Conservation (phyloP, 2,329 filamentous ascomycete species). For the Phaeoacremonium minimum region DNA sequence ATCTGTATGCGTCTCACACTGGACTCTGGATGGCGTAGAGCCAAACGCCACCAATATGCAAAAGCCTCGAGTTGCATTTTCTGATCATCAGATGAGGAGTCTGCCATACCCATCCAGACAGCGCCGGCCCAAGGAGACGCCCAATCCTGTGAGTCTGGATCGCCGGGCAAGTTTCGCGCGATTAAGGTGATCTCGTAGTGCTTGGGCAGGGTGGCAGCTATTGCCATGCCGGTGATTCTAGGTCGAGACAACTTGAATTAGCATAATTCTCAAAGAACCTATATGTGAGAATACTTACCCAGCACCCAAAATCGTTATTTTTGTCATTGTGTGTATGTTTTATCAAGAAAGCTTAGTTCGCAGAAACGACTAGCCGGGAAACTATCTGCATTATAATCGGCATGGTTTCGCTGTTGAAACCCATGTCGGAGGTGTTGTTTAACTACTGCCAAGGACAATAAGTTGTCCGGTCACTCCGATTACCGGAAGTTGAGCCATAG, state of each 20-base stretch:
- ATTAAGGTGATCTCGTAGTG: neutral
- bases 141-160: neutral
- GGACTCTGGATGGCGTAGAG: conserved; percentile 7
- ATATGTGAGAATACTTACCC: neutral
- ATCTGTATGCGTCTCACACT: conserved; percentile 11
- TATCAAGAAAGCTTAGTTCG: too few relatives aligned
- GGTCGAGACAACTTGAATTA: too few relatives aligned
- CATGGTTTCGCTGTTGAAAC: too few relatives aligned
- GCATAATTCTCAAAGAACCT: too few relatives aligned
- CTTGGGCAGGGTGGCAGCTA: neutral
- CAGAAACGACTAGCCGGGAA: too few relatives aligned
- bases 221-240: conserved; percentile 1
- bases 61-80: conserved; percentile 4
- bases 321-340: neutral
- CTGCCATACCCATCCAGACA: neutral
- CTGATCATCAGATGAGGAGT: neutral
- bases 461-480: neutral
- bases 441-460: too few relatives aligned
- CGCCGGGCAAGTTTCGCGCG: neutral
- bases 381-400: too few relatives aligned
- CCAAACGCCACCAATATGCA: conserved; percentile 9
- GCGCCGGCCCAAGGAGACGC: conserved; percentile 1
- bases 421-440: too few relatives aligned
- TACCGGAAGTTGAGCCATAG: neutral
- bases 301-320: conserved; percentile 1